Evolutionary conservation across 305 asterid species (phyloP).

Genomic region (Fraxinus latifolia): DNA sequence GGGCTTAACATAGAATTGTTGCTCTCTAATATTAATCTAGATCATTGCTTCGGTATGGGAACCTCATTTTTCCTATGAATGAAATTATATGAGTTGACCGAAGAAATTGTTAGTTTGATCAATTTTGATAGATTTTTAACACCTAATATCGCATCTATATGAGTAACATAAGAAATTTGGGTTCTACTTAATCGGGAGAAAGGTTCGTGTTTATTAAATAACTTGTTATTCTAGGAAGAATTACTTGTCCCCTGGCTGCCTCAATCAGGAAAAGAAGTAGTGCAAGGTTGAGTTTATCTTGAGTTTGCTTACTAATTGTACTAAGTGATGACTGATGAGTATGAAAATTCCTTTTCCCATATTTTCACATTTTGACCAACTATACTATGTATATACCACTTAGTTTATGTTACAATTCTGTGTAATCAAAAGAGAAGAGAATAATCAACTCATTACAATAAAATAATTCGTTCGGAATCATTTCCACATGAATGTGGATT

Average conservation of each 20-base stretch:
- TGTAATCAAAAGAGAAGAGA: neutral
- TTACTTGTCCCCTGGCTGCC: neutral
- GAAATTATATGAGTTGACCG: neutral
- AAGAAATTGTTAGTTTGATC: neutral
- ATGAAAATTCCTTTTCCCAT: neutral
- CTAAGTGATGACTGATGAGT: neutral
- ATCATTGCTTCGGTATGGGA: neutral
- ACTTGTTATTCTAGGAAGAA: neutral
- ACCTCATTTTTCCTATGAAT: neutral
- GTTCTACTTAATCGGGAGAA: neutral
- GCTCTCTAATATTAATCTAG: neutral
- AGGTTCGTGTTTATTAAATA: neutral
- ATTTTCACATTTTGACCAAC: neutral
- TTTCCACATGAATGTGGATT: neutral
- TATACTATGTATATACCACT: neutral
- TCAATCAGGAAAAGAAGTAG: neutral
- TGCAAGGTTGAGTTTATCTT: neutral
- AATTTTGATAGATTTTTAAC: neutral
- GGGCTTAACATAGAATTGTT: neutral
- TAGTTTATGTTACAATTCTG: neutral
- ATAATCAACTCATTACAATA: neutral
- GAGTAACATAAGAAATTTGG: neutral
- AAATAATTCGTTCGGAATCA: neutral
- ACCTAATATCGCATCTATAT: neutral
- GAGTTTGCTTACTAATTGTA: neutral